phyloP scores from a whole-genome alignment of 305 asterid genomes.

The Lippia alba region DNA sequence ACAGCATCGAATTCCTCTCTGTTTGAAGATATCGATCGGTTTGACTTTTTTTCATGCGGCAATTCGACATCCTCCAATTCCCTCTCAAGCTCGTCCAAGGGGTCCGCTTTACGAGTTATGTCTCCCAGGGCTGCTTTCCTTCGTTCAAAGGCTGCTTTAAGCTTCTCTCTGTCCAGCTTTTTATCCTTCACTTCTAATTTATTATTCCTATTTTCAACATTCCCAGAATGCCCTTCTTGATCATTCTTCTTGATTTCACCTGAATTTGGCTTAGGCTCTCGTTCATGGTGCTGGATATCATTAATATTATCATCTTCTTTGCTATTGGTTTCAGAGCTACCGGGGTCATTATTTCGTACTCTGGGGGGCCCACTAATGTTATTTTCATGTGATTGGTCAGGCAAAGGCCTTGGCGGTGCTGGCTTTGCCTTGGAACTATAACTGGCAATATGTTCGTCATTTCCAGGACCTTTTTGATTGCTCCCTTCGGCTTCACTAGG shows the following conservation, averaged over 20 bases:
- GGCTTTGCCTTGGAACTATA: conserved; percentile 38
- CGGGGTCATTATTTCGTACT: conserved; percentile 45
- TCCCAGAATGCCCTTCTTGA: conserved; percentile 45
- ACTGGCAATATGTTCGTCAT: conserved; percentile 47
- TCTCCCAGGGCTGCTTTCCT: conserved; percentile 63
- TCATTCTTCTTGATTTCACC: conserved; percentile 46
- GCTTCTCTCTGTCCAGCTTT: conserved; percentile 62
- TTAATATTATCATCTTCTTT: conserved; percentile 41
- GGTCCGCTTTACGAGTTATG: conserved; percentile 46
- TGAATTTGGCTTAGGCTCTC: conserved; percentile 35
- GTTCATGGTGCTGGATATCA: conserved; percentile 19
- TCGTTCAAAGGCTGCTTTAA: conserved; percentile 64
- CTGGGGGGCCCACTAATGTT: conserved; percentile 44
- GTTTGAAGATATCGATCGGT: conserved; percentile 39
- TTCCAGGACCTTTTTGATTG: conserved; percentile 41
- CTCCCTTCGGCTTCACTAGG: conserved; percentile 69
- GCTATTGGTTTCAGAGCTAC: conserved; percentile 44
- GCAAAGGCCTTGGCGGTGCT: conserved; percentile 38
- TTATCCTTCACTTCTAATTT: conserved; percentile 38
- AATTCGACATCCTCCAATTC: conserved; percentile 69
- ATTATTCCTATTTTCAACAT: conserved; percentile 32
- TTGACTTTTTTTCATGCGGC: conserved; percentile 44
- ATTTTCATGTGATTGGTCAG: conserved; percentile 46
- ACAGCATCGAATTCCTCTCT: conserved; percentile 31
- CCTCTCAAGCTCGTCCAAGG: conserved; percentile 72